A percentile compares a stretch with the other conserved stretches of the same genome.
phyloP scores from a whole-genome alignment of 208 protist genomes.

The Perkinsela sp. region DNA sequence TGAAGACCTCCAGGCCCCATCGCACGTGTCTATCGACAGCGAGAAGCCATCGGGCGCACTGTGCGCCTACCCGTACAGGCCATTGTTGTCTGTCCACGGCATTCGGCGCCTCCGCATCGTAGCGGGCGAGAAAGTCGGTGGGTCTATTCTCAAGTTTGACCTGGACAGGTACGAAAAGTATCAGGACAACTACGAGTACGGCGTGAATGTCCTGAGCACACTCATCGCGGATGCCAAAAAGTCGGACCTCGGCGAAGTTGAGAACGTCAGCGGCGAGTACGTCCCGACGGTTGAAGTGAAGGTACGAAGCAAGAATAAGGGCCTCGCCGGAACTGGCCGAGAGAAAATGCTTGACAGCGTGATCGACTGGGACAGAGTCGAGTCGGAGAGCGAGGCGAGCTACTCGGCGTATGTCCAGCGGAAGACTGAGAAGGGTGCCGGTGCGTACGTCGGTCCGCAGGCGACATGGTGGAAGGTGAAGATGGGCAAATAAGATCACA shows the following conservation, averaged over 20 bases:
- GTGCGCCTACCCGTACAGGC: constrained; percentile 10
- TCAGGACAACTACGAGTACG: constrained; percentile 42
- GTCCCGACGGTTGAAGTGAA: constrained; percentile 61
- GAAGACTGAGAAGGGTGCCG: constrained; percentile 13
- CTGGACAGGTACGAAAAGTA: constrained; percentile 62
- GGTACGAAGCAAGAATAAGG: constrained; percentile 18
- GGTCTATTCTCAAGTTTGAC: constrained; percentile 53
- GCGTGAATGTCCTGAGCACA: constrained; percentile 29
- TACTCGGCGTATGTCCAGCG: constrained; percentile 45
- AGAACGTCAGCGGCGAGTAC: constrained; percentile 16
- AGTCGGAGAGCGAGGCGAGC: constrained; percentile 27
- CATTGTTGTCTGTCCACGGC: constrained; percentile 44
- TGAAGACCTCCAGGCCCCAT: constrained; percentile 25
- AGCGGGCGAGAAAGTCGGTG: constrained; percentile 31
- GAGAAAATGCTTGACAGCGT: constrained; percentile 51
- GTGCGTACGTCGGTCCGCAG: neutral
- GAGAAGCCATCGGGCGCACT: neutral
- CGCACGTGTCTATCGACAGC: neutral
- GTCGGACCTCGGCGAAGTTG: constrained; percentile 24
- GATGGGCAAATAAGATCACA: no score
- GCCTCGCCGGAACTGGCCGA: constrained; percentile 16
- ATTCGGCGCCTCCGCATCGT: constrained; percentile 49
- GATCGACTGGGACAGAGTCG: constrained; percentile 46
- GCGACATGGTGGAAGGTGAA: constrained; percentile 1
- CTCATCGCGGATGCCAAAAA: constrained; percentile 55